Evolutionary conservation across 148 eudicot genomes (phyloP).

Genomic region (Nepenthes mirabilis): DNA sequence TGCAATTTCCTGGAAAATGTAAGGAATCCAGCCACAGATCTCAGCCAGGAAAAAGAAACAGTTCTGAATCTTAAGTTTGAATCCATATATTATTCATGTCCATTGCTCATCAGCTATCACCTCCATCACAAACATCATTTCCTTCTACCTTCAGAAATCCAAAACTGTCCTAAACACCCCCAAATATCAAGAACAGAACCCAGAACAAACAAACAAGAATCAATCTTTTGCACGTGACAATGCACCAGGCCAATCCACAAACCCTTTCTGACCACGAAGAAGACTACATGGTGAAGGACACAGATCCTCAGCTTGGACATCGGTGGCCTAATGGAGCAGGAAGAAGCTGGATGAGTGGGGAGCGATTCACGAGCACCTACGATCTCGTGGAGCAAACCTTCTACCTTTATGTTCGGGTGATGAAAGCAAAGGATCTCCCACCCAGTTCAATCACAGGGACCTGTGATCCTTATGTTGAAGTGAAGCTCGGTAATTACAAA

Average conservation of each 20-base stretch:
- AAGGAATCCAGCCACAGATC: too few relatives aligned
- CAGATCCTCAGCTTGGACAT: constrained; percentile 34
- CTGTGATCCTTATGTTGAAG: constrained; percentile 69
- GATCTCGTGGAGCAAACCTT: constrained; percentile 66
- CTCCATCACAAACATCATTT: too few relatives aligned
- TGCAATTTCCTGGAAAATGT: too few relatives aligned
- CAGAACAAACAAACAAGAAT: constrained; percentile 22
- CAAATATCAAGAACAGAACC: constrained; percentile 13
- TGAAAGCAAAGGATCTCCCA: constrained; percentile 46
- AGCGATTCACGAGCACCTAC: constrained; percentile 32
- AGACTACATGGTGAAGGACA: constrained; percentile 40
- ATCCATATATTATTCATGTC: too few relatives aligned
- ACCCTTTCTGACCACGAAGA: constrained; percentile 15
- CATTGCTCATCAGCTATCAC: too few relatives aligned
- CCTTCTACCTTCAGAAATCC: too few relatives aligned
- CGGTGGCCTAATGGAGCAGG: constrained; percentile 29
- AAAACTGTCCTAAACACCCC: too few relatives aligned
- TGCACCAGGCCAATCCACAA: constrained; percentile 25
- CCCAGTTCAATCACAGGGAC: constrained; percentile 29
- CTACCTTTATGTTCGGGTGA: constrained; percentile 56
- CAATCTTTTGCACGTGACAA: constrained; percentile 15
- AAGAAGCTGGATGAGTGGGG: constrained; percentile 42
- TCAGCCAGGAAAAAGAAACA: too few relatives aligned
- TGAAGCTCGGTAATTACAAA: constrained; percentile 64
- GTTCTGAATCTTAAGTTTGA: too few relatives aligned